Conservation (phyloP, 495 filamentous ascomycete genomes). For the Neurospora sublineolata region DNA sequence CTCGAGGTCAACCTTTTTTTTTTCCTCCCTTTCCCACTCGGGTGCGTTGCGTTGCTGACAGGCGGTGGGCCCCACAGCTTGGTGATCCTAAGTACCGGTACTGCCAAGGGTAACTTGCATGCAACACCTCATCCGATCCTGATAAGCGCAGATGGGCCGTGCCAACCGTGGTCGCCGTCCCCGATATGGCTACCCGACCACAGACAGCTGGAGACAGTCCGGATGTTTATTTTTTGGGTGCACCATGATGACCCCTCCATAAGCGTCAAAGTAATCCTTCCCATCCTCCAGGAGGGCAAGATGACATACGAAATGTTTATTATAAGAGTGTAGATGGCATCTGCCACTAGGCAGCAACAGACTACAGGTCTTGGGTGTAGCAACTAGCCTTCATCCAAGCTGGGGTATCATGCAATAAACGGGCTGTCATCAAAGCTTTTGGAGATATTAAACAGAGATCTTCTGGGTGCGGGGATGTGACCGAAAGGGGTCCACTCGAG, state of each 20-base stretch:
- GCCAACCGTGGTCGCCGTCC: not conserved
- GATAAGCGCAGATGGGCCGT: not conserved
- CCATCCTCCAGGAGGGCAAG: not conserved
- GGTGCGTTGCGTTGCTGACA: slow-evolving; percentile 10
- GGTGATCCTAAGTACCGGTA: slow-evolving; percentile 21
- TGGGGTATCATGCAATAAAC: not conserved
- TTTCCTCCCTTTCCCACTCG: not conserved
- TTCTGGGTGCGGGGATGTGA: not conserved
- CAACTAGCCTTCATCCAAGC: not conserved
- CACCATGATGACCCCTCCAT: not conserved
- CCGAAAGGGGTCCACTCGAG: not conserved
- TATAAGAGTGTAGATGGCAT: not conserved
- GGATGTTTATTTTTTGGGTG: not conserved
- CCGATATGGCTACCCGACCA: not conserved
- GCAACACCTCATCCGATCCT: slow-evolving; percentile 10
- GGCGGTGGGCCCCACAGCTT: slow-evolving; percentile 7
- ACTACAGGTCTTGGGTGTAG: not conserved
- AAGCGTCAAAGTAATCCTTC: not conserved
- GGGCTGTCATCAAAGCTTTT: not conserved
- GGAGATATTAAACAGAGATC: not conserved
- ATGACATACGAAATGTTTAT: not conserved
- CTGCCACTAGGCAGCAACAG: not conserved
- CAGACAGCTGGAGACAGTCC: not conserved
- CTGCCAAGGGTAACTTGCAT: slow-evolving; percentile 1
- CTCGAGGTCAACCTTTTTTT: not conserved